Evolutionary conservation across 2,329 filamentous ascomycete species (phyloP), one percentile per base, ranked within the genome.

Genomic region (Nemania sp.): DNA sequence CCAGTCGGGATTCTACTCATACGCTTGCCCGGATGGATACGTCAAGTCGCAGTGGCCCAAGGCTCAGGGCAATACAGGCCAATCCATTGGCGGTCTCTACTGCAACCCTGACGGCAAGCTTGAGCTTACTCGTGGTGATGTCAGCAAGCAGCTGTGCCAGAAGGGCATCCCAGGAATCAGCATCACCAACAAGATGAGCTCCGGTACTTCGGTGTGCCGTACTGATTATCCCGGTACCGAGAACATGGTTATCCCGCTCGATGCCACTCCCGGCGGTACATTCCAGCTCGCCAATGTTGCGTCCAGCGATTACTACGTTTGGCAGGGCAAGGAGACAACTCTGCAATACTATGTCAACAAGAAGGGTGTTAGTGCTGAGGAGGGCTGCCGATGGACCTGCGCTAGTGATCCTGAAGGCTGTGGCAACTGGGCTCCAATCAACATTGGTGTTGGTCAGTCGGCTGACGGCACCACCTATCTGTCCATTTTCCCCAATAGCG

Each of bases 331-430:
- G 71, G 65, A 76, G 45, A 97, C 94, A 47, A 92, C 90, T 42
- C 92, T 92, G 39, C 94, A 97, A 76, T 97, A 96, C 82, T 99
- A 99, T 71, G 82, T 97, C 75, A 97, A 97, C 82, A 89, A 89
- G 66, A 80, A 83, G 64, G 91, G 91, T 56, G 77, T 88, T 48
- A 65, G 74, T 15, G 75, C 84, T 54, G 71, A 84, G 61, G 74
- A 92, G 11, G 89, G 83, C 45, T 99, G 94, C 76, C 74, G 81
- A 54, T 97, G 94, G 94, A 71, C 70, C 61, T 79, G 76, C 68
- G n/a, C 65, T 19, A 64, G 61, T 15, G 73, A 76, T 63, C 72
- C 75, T 33, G 77, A 82, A 46, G 79, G 79, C 17, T 77, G 84
- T 54, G 86, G 94, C 62, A 97, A 99, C 83, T 96, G 82, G 81